These are phyloP conservation scores for Tirmania nivea DNA, from an alignment of 495 filamentous ascomycete species.

Conservation along the genomic window DNA sequence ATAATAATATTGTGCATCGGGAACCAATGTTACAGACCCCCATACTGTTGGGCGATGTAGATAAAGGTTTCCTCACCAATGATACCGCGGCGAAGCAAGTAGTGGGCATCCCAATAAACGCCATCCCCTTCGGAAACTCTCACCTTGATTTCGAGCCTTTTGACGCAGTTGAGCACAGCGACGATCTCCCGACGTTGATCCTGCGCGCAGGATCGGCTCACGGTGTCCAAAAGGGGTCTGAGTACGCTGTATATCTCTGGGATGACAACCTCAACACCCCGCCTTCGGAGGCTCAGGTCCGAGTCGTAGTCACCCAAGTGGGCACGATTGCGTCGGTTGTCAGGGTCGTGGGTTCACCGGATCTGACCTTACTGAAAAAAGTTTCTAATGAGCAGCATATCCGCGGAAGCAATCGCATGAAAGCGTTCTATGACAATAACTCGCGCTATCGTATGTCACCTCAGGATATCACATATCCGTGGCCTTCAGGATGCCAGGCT, in stretches of 20 bases:
- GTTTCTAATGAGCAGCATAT: too few species aligned
- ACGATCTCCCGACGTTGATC: not conserved
- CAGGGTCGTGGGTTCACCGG: not conserved
- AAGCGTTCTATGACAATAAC: not conserved
- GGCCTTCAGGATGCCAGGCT: not conserved
- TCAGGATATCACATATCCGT: not conserved
- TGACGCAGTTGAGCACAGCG: too few species aligned
- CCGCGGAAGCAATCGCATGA: not conserved
- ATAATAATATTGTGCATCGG: not conserved
- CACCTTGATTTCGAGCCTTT: too few species aligned
- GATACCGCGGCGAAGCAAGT: too few species aligned
- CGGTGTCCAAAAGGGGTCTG: not conserved
- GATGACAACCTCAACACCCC: not conserved
- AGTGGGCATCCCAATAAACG: too few species aligned
- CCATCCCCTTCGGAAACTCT: too few species aligned
- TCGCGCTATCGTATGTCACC: too few species aligned
- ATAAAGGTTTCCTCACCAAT: not conserved
- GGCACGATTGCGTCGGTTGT: not conserved
- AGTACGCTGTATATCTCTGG: not conserved
- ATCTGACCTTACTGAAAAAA: not conserved
- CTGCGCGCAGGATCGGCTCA: not conserved
- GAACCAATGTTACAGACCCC: not conserved
- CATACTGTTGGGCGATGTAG: not conserved
- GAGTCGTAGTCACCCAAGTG: not conserved
- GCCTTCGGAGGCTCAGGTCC: not conserved